These are phyloP conservation scores for Candida railenensis DNA, from an alignment of 805 yeast genomes.

Conservation along the genomic window DNA sequence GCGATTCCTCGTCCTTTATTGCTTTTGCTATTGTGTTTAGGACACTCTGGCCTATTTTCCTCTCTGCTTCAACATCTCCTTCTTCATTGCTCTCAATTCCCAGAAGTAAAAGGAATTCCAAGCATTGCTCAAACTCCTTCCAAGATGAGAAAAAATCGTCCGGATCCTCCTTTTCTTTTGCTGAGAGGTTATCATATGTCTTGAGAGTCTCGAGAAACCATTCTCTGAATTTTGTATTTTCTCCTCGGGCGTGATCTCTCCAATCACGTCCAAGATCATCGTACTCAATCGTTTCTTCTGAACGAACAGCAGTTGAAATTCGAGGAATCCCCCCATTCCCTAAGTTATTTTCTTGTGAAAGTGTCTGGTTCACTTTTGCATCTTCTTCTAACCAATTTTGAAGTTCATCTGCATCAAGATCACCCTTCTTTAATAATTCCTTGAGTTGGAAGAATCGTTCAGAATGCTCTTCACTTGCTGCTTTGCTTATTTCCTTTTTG, in stretches of 20 bases:
- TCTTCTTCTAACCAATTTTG: conserved; percentile 4
- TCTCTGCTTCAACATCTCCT: conserved; percentile 16
- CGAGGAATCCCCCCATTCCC: background rate
- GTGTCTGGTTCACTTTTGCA: background rate
- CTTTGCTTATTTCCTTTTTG: too few species aligned
- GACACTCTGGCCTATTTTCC: conserved; percentile 27
- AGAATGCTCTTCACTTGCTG: background rate
- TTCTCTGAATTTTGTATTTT: conserved; percentile 34
- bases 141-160: conserved; percentile 27
- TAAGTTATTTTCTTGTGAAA: background rate
- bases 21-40: conserved; percentile 54
- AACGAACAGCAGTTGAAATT: conserved; percentile 18
- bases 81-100: conserved; percentile 24
- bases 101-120: conserved; percentile 23
- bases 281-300: conserved; percentile 38
- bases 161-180: conserved; percentile 17
- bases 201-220: conserved; percentile 18
- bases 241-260: conserved; percentile 68
- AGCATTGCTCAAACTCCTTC: conserved; percentile 21
- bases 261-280: conserved; percentile 67
- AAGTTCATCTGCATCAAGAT: background rate
- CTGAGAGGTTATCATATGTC: conserved; percentile 14
- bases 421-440: background rate
- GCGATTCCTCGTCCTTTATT: conserved; percentile 35
- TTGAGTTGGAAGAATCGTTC: background rate